Evolutionary conservation across 78 protist genomes (phyloP).

Genomic region (Cavenderia fasciculata): DNA sequence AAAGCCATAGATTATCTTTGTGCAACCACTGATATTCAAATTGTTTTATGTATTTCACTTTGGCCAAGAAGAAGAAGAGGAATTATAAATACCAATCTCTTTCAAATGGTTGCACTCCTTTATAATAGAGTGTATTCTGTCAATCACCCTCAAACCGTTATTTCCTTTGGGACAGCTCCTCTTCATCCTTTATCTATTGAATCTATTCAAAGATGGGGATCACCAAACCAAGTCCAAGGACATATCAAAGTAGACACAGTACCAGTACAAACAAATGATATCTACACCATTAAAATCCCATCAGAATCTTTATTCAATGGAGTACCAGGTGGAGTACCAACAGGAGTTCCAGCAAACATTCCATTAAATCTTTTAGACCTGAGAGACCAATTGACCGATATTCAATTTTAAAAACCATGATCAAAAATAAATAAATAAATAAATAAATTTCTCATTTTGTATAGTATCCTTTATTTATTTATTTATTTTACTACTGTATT

Average conservation of each 20-base stretch:
- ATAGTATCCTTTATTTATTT: no score
- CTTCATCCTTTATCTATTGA: background rate
- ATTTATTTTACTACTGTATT: no score
- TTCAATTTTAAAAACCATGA: background rate
- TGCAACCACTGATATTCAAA: conserved; percentile 1
- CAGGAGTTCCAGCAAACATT: background rate
- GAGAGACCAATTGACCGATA: background rate
- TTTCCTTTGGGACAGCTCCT: conserved; percentile 3
- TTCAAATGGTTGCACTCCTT: background rate
- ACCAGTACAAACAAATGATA: background rate
- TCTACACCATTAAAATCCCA: background rate
- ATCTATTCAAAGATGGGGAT: background rate
- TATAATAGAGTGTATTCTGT: background rate
- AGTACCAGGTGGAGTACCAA: background rate
- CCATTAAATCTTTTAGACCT: background rate
- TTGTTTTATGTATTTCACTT: background rate
- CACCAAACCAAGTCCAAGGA: conserved; percentile 3
- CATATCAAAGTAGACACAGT: background rate
- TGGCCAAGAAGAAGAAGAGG: background rate
- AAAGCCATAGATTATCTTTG: background rate
- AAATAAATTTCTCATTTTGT: no score
- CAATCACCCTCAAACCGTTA: background rate
- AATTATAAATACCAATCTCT: background rate
- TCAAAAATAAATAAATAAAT: no score
- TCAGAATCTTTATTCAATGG: background rate